Evolutionary conservation across 768 basidiomycete species (phyloP).

Genomic region (Mycena maculata): DNA sequence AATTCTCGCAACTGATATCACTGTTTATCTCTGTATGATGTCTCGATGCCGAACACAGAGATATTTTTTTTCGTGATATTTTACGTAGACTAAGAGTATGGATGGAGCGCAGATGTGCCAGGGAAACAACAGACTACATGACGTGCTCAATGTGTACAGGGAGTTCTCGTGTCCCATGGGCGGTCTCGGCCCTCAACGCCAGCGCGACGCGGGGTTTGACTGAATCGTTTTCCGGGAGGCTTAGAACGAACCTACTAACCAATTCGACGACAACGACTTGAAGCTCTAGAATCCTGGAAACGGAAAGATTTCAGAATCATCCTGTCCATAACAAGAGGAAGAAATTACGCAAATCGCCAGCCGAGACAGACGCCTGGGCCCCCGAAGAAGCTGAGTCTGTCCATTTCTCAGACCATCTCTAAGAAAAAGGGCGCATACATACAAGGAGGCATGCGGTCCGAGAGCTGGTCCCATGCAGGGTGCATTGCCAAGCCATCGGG

Average conservation of each 20-base stretch:
- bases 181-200: conserved; percentile 2
- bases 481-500: conserved; percentile 10
- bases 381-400: conserved; percentile 7
- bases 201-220: not conserved
- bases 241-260: not conserved
- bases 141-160: conserved; percentile 10
- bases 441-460: conserved; percentile 16
- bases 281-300: conserved; percentile 26
- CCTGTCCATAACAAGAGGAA: not conserved
- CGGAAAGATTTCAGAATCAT: too few species aligned
- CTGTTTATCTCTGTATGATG: too few species aligned
- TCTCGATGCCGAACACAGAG: too few species aligned
- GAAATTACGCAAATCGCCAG: conserved; percentile 33
- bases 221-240: too few species aligned
- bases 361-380: conserved; percentile 15
- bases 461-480: conserved; percentile 4
- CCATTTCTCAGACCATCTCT: not conserved
- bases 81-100: too few species aligned
- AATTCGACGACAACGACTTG: conserved; percentile 31
- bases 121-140: too few species aligned
- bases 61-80: too few species aligned
- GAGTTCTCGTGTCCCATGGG: conserved; percentile 3
- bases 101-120: too few species aligned
- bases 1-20: too few species aligned
- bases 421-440: not conserved